These are phyloP conservation scores for Debaryomyces sp. DNA, from an alignment of 1,139 yeast species.

Conservation along the genomic window DNA sequence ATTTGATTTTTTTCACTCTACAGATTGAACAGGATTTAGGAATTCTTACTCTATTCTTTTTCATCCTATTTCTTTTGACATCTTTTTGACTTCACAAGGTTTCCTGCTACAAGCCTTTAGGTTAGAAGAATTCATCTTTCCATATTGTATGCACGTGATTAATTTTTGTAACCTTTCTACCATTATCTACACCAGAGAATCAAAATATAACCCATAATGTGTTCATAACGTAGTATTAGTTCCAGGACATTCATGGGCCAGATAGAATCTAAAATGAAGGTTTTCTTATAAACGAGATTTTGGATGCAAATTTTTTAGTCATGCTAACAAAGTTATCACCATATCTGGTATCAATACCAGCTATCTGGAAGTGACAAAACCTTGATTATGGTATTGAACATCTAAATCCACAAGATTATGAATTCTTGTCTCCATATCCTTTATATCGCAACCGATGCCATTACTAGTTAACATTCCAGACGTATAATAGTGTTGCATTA, in stretches of 20 bases:
- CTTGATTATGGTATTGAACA: no score
- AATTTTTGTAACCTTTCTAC: no score
- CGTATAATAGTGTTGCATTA: background rate
- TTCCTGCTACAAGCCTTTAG: background rate
- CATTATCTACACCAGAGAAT: background rate
- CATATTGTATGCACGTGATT: no score
- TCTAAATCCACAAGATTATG: no score
- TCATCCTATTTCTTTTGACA: background rate
- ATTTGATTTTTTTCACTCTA: slow-evolving; percentile 32
- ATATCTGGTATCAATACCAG: no score
- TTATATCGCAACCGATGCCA: background rate
- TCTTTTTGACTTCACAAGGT: background rate
- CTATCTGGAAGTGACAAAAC: no score
- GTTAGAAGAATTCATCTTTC: background rate
- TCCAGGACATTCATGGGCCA: no score
- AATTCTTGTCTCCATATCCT: background rate
- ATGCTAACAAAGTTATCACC: no score
- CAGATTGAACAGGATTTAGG: slow-evolving; percentile 19
- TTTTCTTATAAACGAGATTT: no score
- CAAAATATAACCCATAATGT: background rate
- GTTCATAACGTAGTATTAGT: background rate
- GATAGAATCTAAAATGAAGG: no score
- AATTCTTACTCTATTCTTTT: background rate
- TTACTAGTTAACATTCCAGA: no score
- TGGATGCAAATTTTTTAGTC: no score